Evolutionary conservation across 2,329 filamentous ascomycete species (phyloP).

Genomic region (Ramularia endophylla): DNA sequence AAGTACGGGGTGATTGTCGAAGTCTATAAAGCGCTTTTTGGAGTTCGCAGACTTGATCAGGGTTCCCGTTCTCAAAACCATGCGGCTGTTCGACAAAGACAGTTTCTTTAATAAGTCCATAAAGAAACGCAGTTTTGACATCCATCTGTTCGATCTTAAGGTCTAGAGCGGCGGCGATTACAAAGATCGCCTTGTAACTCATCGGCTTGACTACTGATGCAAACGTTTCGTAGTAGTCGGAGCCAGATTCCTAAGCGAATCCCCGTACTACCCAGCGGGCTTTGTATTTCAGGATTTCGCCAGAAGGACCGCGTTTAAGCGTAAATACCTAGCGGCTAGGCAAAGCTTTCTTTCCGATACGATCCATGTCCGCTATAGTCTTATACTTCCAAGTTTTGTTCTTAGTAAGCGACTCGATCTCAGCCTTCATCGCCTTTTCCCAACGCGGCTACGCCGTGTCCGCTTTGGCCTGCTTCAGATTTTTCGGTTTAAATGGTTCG

Average conservation of each 20-base stretch:
- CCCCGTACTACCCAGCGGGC: conserved; percentile 24
- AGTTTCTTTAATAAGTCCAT: neutral
- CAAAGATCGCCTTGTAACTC: conserved; percentile 25
- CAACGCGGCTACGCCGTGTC: neutral
- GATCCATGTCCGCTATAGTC: neutral
- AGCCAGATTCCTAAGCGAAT: conserved; percentile 23
- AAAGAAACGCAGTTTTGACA: conserved; percentile 1
- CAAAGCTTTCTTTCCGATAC: neutral
- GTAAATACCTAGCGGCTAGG: neutral
- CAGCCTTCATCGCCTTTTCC: neutral
- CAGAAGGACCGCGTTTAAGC: neutral
- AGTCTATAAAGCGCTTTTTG: conserved; percentile 7
- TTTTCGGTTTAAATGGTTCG: neutral
- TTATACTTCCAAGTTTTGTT: neutral
- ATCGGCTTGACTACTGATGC: conserved; percentile 16
- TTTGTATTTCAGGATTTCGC: conserved; percentile 17
- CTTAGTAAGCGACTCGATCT: neutral
- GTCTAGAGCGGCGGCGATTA: conserved; percentile 17
- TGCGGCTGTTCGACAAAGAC: neutral
- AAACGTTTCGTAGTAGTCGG: conserved; percentile 28
- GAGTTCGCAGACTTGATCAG: conserved; percentile 1
- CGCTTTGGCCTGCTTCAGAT: neutral
- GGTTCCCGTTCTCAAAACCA: neutral
- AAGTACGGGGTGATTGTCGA: conserved; percentile 5
- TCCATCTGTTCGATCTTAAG: conserved; percentile 29